These are phyloP conservation scores for Sclerotinia trifoliorum DNA, from an alignment of 2,329 filamentous ascomycete species.

Conservation along the genomic window DNA sequence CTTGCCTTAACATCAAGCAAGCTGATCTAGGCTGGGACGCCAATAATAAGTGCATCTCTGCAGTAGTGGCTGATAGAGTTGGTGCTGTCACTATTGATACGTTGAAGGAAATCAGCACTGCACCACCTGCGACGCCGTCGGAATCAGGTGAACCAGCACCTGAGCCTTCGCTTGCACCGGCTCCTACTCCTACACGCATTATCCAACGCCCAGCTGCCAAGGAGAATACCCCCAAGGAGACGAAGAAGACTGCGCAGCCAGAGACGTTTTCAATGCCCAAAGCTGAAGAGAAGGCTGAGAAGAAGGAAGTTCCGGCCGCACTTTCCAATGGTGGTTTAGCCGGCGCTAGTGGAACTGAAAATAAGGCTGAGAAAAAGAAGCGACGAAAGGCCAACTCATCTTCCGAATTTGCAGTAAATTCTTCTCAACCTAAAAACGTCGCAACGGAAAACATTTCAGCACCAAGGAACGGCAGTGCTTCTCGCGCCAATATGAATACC, in stretches of 20 bases:
- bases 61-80: conserved; percentile 72
- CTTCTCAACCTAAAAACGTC: conserved; percentile 36
- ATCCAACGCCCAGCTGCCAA: conserved; percentile 35
- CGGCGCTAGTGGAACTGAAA: conserved; percentile 44
- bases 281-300: conserved; percentile 44
- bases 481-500: conserved; percentile 29
- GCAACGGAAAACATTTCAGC: conserved; percentile 39
- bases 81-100: conserved; percentile 74
- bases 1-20: conserved; percentile 81
- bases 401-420: conserved; percentile 25
- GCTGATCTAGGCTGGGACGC: conserved; percentile 87
- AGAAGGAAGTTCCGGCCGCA: conserved; percentile 31
- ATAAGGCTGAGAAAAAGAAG: conserved; percentile 63
- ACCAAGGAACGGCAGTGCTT: conserved; percentile 33
- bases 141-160: conserved; percentile 22
- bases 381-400: conserved; percentile 64
- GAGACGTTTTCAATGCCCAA: conserved; percentile 31
- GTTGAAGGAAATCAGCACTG: conserved; percentile 46
- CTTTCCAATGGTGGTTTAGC: conserved; percentile 34
- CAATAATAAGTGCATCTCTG: conserved; percentile 81
- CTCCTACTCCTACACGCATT: conserved; percentile 34
- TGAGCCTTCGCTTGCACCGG: conserved; percentile 26
- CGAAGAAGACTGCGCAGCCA: conserved; percentile 33
- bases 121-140: conserved; percentile 23
- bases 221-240: conserved; percentile 33